Base-by-base conservation (phyloP, 257 asterid genomes). In the Solanum dulcamara region DNA sequence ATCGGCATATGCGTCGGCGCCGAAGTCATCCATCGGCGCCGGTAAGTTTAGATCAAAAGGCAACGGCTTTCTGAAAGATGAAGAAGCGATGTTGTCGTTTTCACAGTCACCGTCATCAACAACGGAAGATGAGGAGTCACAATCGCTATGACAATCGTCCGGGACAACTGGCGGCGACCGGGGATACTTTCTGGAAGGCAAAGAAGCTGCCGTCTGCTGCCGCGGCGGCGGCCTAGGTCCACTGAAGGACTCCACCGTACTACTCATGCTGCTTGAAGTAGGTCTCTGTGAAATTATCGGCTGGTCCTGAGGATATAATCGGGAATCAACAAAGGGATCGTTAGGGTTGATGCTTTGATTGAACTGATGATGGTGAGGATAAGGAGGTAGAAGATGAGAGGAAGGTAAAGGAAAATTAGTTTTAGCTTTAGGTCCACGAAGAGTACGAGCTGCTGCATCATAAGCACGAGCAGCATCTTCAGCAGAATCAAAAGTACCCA, bases 401-500 rank as follows among this genome's bases (percentile, higher is more conserved):
- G 60, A 51, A 24, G 95, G 85, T 3, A 84, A 35, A 1, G 94
- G 92, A 60, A 93, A 93, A 48, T 93, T 93, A 2, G 93, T 93
- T 84, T 91, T 93, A 22, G 97, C 97, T 85, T 92, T 93, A 10
- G 89, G 89, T 1, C 96, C 96, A 12, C 96, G 94, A 62, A 93
- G 92, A 1, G 92, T 81, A 77, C 91, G 93, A 1, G 97, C 96
- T 20, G 97, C 97, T 71, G 91, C 85, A 84, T 92, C 97, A 80
- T 92, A 93, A 37, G 97, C 97, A 22, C 94, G 90, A 0, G 97
- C 97, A 30, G 97, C 97, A 44, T 90, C 94, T 83, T 92, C 96
- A 3, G 97, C 97, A 15, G 96, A 93, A 86, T 93, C 96, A 50
- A 93, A 93, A 57, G 97, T 93, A 22, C 97, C 97, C 5, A 93